Evolutionary conservation across 1,284 basidiomycete species (phyloP).

Genomic region (Cryptococcus sp.): DNA sequence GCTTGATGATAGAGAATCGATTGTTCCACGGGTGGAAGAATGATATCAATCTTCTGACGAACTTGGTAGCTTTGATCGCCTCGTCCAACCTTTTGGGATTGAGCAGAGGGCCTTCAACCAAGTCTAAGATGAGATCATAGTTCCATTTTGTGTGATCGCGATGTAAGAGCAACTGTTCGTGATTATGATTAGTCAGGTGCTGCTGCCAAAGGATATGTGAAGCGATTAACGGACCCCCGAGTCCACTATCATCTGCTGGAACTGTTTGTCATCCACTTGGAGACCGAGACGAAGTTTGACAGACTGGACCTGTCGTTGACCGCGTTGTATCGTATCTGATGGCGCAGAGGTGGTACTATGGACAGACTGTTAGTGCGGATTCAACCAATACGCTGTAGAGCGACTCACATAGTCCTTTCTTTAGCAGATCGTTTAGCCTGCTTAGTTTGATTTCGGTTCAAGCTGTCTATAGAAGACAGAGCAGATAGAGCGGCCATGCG

Average conservation of each 20-base stretch:
- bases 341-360: slow-evolving; percentile 72
- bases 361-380: slow-evolving; percentile 6
- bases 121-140: slow-evolving; percentile 80
- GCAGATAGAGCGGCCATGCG: slow-evolving; percentile 82
- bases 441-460: slow-evolving; percentile 73
- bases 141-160: slow-evolving; percentile 94
- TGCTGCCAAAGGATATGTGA: not conserved
- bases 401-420: slow-evolving; percentile 16
- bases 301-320: slow-evolving; percentile 88
- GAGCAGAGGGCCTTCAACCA: slow-evolving; percentile 88
- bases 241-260: slow-evolving; percentile 78
- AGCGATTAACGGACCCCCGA: slow-evolving; percentile 63
- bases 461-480: slow-evolving; percentile 83
- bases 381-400: not conserved
- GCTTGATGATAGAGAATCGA: slow-evolving; percentile 80
- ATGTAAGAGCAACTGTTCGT: slow-evolving; percentile 71
- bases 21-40: slow-evolving; percentile 90
- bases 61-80: slow-evolving; percentile 84
- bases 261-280: slow-evolving; percentile 90
- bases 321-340: slow-evolving; percentile 80
- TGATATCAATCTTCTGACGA: slow-evolving; percentile 79
- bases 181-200: slow-evolving; percentile 25
- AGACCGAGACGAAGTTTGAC: slow-evolving; percentile 83
- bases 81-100: slow-evolving; percentile 95
- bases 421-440: slow-evolving; percentile 14